A percentile compares a stretch with the other conserved stretches of the same genome.
These are phyloP conservation scores for Sclerotinia sclerotiorum DNA, from an alignment of 2,329 filamentous ascomycete species.

Conservation along the genomic window DNA sequence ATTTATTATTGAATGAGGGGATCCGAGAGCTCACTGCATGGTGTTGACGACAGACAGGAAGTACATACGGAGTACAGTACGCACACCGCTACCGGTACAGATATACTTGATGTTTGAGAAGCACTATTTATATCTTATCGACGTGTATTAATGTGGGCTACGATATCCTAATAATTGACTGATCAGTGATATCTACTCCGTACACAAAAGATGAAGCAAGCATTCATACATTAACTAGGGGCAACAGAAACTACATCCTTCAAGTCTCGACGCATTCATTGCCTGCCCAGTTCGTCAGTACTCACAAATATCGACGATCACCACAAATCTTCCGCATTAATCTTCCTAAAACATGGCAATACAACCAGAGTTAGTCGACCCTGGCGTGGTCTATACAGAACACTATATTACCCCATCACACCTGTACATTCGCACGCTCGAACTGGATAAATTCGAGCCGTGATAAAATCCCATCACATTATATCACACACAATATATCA, in stretches of 20 bases:
- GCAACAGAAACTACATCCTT: background rate
- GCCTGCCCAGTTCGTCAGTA: background rate
- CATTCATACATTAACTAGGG: background rate
- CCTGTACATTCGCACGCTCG: background rate
- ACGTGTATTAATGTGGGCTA: background rate
- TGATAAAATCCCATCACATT: background rate
- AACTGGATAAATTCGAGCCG: background rate
- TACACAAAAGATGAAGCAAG: background rate
- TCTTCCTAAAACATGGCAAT: background rate
- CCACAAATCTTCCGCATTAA: background rate
- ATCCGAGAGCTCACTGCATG: background rate
- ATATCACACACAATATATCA: background rate
- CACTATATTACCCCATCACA: background rate
- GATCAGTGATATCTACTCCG: no score
- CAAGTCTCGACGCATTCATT: background rate
- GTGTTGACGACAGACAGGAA: background rate
- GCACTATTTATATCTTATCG: background rate
- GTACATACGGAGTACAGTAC: background rate
- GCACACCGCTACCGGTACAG: background rate
- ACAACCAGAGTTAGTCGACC: background rate
- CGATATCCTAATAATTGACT: background rate
- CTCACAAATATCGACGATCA: background rate
- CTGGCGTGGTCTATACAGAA: background rate
- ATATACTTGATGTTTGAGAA: background rate
- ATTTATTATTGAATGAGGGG: constrained; percentile 4